phyloP scores from a whole-genome alignment of 2,329 filamentous ascomycete genomes.

The Sporothrix mexicana region DNA sequence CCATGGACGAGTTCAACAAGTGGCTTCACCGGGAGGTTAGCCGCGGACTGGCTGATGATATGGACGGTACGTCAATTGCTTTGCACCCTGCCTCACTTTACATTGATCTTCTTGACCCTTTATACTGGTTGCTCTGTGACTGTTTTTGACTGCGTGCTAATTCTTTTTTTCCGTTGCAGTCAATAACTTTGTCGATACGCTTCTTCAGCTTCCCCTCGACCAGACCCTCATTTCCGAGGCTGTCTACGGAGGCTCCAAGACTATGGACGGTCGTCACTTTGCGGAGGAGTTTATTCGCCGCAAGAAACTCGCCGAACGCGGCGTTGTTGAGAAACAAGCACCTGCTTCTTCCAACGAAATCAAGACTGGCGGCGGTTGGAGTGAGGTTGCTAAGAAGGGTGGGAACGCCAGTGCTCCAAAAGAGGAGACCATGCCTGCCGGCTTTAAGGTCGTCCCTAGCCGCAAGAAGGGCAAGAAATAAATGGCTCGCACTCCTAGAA shows the following conservation, averaged over 20 bases:
- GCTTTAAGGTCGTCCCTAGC: slow-evolving; percentile 88
- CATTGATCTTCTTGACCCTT: not conserved
- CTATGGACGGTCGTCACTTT: slow-evolving; percentile 91
- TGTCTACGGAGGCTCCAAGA: slow-evolving; percentile 84
- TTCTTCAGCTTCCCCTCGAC: slow-evolving; percentile 78
- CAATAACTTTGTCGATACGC: slow-evolving; percentile 77
- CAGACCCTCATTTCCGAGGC: slow-evolving; percentile 84
- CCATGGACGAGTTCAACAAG: slow-evolving; percentile 91
- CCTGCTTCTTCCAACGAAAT: slow-evolving; percentile 43
- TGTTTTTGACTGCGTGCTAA: not conserved
- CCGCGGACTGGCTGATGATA: slow-evolving; percentile 67
- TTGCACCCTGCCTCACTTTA: not conserved
- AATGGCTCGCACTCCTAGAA: no score
- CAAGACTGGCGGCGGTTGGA: slow-evolving; percentile 76
- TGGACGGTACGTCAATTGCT: slow-evolving; percentile 56
- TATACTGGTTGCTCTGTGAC: not conserved
- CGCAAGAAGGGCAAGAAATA: slow-evolving; percentile 91
- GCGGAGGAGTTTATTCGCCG: slow-evolving; percentile 93
- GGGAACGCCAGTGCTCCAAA: slow-evolving; percentile 56
- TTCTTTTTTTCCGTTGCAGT: slow-evolving; percentile 50
- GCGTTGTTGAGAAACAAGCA: slow-evolving; percentile 74
- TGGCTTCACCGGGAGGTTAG: slow-evolving; percentile 84
- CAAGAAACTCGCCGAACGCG: slow-evolving; percentile 91
- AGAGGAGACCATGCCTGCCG: slow-evolving; percentile 52
- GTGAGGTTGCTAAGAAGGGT: slow-evolving; percentile 95